Evolutionary conservation across 495 filamentous ascomycete genomes (phyloP), one percentile per base, ranked within the genome.

Genomic region (Penicillium waksmanii): DNA sequence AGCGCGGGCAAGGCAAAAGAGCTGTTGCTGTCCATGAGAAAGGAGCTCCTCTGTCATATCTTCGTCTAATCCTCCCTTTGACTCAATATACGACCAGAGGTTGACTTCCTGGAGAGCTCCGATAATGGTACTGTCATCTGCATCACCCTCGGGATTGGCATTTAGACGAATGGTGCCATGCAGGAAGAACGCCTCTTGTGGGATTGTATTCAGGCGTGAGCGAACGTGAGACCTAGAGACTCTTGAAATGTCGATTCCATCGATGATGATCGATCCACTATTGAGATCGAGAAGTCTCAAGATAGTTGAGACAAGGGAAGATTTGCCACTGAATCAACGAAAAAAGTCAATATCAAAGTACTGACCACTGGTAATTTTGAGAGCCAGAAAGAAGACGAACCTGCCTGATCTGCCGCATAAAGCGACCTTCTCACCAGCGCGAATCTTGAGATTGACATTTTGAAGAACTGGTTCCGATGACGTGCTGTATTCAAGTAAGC

Each of bases 121-220:
- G 15, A 77, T 73, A 19, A 83, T 76, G 12, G 53, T 57, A 9
- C 74, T 70, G 36, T 82, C 77, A 1, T 63, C 52, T 1, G 55
- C 53, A 31, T 58, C 67, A 8, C 52, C 60, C 36, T 67, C 55
- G 10, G 78, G 76, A 54, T 83, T 79, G 6, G 75, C 60, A 43
- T 85, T 84, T 17, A 74, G 67, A 23, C 83, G 74, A 3, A 83
- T 64, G 2, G 65, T 73, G 13, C 76, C 80, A 6, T 63, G 63
- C 0, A 83, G 51, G 25, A 80, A 76, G 56, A 82, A 75, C 1
- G 79, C 73, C 17, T 85, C 80, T 57, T 84, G 82, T 1, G 77
- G 71, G 7, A 84, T 72, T 1, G 76, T 62, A 43, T 78, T 77
- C 3, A 81, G 68, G 5, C 67, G 56, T 12, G 67, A 67, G 9